Percentiles rank a stretch among this genome's conserved stretches.
These are phyloP conservation scores for Trypanosoma lewisi DNA, from an alignment of 208 protist genomes.

Conservation along the genomic window DNA sequence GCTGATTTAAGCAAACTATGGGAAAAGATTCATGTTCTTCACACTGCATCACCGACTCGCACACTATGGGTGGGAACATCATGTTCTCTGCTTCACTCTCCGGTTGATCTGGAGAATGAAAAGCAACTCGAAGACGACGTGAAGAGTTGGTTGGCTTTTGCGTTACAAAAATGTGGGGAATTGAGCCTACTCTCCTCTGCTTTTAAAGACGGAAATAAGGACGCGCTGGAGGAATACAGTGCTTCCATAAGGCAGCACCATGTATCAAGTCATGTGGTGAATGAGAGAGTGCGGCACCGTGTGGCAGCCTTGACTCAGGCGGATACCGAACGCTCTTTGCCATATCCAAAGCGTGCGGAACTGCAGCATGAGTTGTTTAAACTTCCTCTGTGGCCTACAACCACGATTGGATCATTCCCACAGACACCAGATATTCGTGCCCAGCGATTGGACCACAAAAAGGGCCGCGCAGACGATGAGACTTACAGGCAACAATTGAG, in stretches of 20 bases:
- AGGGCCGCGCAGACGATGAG: slow-evolving; percentile 38
- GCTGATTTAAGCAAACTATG: slow-evolving; percentile 36
- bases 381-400: slow-evolving; percentile 82
- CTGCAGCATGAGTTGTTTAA: slow-evolving; percentile 44
- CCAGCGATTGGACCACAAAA: slow-evolving; percentile 57
- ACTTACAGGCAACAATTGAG: slow-evolving; percentile 71
- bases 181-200: slow-evolving; percentile 51
- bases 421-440: slow-evolving; percentile 80
- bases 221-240: slow-evolving; percentile 42
- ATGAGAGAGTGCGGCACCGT: slow-evolving; percentile 31
- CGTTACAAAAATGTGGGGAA: slow-evolving; percentile 81
- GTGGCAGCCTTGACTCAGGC: slow-evolving; percentile 29
- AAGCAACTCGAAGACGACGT: slow-evolving; percentile 48
- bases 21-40: slow-evolving; percentile 27
- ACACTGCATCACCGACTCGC: slow-evolving; percentile 22
- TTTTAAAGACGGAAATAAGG: slow-evolving; percentile 23
- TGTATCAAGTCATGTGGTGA: slow-evolving; percentile 35
- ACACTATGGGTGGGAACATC: slow-evolving; percentile 69
- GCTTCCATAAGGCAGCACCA: slow-evolving; percentile 26
- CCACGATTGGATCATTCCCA: slow-evolving; percentile 91
- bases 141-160: slow-evolving; percentile 72
- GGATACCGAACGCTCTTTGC: slow-evolving; percentile 22
- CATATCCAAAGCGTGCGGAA: slow-evolving; percentile 40
- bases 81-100: slow-evolving; percentile 81
- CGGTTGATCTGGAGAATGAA: slow-evolving; percentile 66